Base-by-base conservation (phyloP, 1,139 yeast species). In the Diutina mesorugosa region DNA sequence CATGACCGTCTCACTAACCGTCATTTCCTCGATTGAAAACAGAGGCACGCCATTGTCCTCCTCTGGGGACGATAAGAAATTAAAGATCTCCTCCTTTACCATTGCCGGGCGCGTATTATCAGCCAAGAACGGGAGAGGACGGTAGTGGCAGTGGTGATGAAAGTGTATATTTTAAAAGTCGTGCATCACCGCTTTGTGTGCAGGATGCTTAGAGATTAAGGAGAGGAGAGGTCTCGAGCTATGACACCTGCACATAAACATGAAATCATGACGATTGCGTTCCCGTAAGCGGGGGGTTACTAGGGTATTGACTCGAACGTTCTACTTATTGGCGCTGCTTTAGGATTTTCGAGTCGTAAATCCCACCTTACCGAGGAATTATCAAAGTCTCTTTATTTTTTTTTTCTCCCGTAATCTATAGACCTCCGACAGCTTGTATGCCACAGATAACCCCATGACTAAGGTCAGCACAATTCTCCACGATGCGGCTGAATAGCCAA, bases 1-100 rank as follows among this genome's bases (percentile, higher is more conserved):
- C 14, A 48, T 48, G 32, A 14, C 32, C 35, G 28, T 26, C 28
- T 48, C 51, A 4, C 10, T 16, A n/a, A 29, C n/a, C 8, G 53
- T 32, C 41, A 50, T 50, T 38, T 50, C 53, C 29, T 50, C 53
- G 21, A 50, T 50, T 18, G 35, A 18, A 50, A 50, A 50, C 45
- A 32, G 41, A n/a, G 53, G 53, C 12, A 48, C 35, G 14, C 26
- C 53, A 29, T 47, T 47, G 29, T 38, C 16, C 26, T 50, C 53
- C 29, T 50, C 53, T 10, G 53, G 53, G 21, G 53, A 50, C 41
- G 45, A 32, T 18, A 50, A 50, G 45, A 50, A 50, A n/a, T 30
- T 50, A 28, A 50, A 28, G 1, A 50, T 28, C 45, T 50, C 53
- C 45, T 50, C 53, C 53, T 50, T 50, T 32, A 16, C 53, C 53